Evolutionary conservation across 2,329 filamentous ascomycete genomes (phyloP).

Genomic region (Penicillium sp.): DNA sequence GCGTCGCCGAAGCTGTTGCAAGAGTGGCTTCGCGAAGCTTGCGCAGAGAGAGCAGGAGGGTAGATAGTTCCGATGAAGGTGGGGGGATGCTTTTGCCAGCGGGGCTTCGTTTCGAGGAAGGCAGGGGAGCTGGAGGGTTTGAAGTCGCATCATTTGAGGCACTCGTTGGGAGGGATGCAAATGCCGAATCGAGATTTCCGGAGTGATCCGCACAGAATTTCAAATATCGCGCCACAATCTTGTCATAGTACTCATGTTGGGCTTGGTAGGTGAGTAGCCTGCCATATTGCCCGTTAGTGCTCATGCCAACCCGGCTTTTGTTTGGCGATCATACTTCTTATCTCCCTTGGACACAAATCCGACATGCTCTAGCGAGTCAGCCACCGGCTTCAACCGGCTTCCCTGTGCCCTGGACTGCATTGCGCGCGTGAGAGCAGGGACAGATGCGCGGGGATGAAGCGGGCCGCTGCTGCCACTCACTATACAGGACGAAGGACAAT

Average conservation of each 20-base stretch:
- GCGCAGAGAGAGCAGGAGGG: slow-evolving; percentile 79
- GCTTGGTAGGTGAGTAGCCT: slow-evolving; percentile 74
- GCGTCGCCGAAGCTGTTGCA: slow-evolving; percentile 67
- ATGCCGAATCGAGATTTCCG: slow-evolving; percentile 73
- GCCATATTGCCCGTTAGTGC: slow-evolving; percentile 35
- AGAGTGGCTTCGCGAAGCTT: slow-evolving; percentile 91
- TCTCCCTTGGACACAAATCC: slow-evolving; percentile 92
- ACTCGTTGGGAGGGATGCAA: slow-evolving; percentile 63
- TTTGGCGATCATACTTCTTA: slow-evolving; percentile 62
- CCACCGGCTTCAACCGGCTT: slow-evolving; percentile 68
- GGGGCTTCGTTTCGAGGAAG: slow-evolving; percentile 26
- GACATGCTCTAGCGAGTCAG: slow-evolving; percentile 78
- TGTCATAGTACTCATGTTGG: slow-evolving; percentile 84
- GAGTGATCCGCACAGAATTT: slow-evolving; percentile 79
- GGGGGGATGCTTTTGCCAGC: slow-evolving; percentile 37
- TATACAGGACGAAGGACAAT: neutral
- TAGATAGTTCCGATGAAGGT: slow-evolving; percentile 67
- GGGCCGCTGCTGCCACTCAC: neutral
- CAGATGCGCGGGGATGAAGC: slow-evolving; percentile 5
- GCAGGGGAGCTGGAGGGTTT: slow-evolving; percentile 42
- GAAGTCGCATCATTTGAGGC: slow-evolving; percentile 43
- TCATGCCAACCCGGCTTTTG: slow-evolving; percentile 3
- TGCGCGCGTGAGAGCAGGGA: slow-evolving; percentile 16
- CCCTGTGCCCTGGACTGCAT: slow-evolving; percentile 30
- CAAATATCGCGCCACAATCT: slow-evolving; percentile 87